phyloP scores from a whole-genome alignment of 345 rosid species.

The Hirschfeldia incana region DNA sequence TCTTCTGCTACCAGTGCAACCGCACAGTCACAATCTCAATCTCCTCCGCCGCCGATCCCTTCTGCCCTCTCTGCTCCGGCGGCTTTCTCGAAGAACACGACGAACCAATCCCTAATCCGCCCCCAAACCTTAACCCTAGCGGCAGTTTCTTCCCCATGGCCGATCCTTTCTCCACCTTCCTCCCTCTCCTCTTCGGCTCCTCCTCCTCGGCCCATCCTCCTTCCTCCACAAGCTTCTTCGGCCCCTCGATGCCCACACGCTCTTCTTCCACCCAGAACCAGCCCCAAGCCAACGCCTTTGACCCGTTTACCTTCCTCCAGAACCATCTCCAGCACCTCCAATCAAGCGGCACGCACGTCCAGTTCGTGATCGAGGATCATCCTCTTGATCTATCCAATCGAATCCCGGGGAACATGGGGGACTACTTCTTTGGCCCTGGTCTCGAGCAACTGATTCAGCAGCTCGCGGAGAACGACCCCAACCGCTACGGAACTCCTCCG shows the following conservation, averaged over 20 bases:
- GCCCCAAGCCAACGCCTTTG: slow-evolving; percentile 37
- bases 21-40: slow-evolving; percentile 54
- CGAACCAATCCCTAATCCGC: slow-evolving; percentile 46
- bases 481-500: slow-evolving; percentile 76
- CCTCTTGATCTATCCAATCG: slow-evolving; percentile 40
- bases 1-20: slow-evolving; percentile 64
- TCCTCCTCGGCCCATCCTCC: slow-evolving; percentile 24
- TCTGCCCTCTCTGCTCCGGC: slow-evolving; percentile 59
- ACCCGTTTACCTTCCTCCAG: slow-evolving; percentile 56
- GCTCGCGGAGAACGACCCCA: slow-evolving; percentile 75
- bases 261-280: no score
- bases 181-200: slow-evolving; percentile 38
- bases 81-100: slow-evolving; percentile 74
- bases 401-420: slow-evolving; percentile 49
- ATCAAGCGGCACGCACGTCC: slow-evolving; percentile 61
- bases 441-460: slow-evolving; percentile 80
- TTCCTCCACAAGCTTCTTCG: slow-evolving; percentile 29
- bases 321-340: slow-evolving; percentile 55
- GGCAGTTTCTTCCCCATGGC: slow-evolving; percentile 21
- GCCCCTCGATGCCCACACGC: no score
- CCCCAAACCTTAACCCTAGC: slow-evolving; percentile 32
- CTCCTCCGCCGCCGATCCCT: slow-evolving; percentile 49
- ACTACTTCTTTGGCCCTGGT: slow-evolving; percentile 75
- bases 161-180: slow-evolving; percentile 41
- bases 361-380: slow-evolving; percentile 63